Evolutionary conservation across 2,329 filamentous ascomycete species (phyloP), one percentile per base, ranked within the genome.

Genomic region (Trichoderma sp.): DNA sequence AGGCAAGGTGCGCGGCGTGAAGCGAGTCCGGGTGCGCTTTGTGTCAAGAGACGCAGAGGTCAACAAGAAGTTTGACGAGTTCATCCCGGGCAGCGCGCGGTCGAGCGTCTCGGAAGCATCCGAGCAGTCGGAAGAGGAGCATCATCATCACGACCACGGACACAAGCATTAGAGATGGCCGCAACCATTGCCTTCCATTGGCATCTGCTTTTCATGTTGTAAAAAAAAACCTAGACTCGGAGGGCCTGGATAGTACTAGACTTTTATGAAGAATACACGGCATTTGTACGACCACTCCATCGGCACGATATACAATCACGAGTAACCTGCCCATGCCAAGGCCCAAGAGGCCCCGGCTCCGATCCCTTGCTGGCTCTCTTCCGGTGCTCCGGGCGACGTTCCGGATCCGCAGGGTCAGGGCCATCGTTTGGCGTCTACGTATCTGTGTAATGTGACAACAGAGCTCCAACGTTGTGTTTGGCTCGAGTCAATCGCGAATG

Each of bases 21-120:
- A 92, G 75, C 87, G 90, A 68, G 85, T 99, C 41, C 89, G 90
- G 67, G 85, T 98, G 59, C 88, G 93, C 48, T 98, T 98, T 74
- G 86, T 95, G 34, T 85, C 90, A 44, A 86, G 86, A 70, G 88
- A 90, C 19, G 82, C 83, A 30, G 76, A 80, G 14, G 77, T 80
- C 34, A 80, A 85, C 61, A 84, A 89, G 28, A 80, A 78, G 71
- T 88, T 90, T 67, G 91, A 96, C 74, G 93, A 98, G 76, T 93
- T 93, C 72, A 90, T 93, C 68, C 78, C 83, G 2, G 85, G 85
- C 2, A 84, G 90, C 68, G 87, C 82, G 70, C 86, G 86, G 3
- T 87, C 86, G 2, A 85, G 90, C 69, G 80, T 82, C 21, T 80
- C 79, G 28, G 75, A 79, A 62, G 51, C 55, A 34, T 63, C 67